phyloP scores from a whole-genome alignment of 2,329 filamentous ascomycete genomes.

The Monosporascus sp. region DNA sequence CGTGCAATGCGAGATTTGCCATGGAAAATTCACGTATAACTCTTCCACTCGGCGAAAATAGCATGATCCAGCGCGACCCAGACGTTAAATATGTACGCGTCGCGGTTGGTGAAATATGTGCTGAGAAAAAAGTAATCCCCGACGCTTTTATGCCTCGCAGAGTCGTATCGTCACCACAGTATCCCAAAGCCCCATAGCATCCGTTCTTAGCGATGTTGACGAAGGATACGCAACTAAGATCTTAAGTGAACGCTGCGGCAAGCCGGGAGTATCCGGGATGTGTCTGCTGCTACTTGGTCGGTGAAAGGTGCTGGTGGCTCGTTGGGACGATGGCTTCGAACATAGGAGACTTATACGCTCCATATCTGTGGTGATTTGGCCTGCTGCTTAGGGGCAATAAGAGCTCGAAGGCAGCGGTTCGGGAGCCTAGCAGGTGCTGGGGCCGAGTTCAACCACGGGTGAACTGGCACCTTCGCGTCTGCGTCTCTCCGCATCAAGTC shows the following conservation, averaged over 20 bases:
- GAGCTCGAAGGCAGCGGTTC: background rate
- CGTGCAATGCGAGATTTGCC: background rate
- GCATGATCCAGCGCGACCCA: background rate
- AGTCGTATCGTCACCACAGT: background rate
- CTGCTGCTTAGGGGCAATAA: background rate
- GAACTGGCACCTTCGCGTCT: slow-evolving; percentile 26
- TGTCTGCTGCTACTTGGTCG: background rate
- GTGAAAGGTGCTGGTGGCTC: background rate
- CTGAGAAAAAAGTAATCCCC: background rate
- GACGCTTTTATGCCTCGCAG: too few species aligned
- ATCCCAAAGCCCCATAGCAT: background rate
- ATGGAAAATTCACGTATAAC: background rate
- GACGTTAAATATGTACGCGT: background rate
- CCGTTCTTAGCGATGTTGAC: too few species aligned
- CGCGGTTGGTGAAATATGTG: background rate
- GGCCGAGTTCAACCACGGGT: slow-evolving; percentile 27
- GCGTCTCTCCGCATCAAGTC: slow-evolving; percentile 27
- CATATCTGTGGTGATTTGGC: background rate
- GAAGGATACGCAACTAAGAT: too few species aligned
- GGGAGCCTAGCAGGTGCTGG: slow-evolving; percentile 20
- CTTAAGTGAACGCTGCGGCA: too few species aligned
- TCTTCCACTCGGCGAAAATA: background rate
- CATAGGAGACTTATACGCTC: background rate
- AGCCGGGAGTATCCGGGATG: too few species aligned
- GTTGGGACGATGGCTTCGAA: background rate